These are phyloP conservation scores for Agastache rugosa DNA, from an alignment of 257 asterid species.

Conservation along the genomic window DNA sequence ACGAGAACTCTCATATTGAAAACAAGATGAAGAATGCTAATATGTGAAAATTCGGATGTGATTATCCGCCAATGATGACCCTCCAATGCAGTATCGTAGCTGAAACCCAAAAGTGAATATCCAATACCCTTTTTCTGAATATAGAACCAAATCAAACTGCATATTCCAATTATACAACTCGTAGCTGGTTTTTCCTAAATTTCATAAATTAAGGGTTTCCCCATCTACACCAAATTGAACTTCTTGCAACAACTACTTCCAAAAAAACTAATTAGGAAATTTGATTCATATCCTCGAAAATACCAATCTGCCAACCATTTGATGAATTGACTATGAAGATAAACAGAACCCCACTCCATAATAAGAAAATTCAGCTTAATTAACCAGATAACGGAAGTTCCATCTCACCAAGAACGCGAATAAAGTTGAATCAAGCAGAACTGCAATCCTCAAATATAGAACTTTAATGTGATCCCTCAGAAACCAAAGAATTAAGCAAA, in stretches of 20 bases:
- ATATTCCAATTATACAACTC: constrained; percentile 76
- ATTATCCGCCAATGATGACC: constrained; percentile 96
- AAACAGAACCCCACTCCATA: constrained; percentile 24
- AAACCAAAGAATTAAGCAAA: constrained; percentile 14
- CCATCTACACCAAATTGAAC: constrained; percentile 60
- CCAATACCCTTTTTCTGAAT: constrained; percentile 88
- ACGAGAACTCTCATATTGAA: constrained; percentile 67
- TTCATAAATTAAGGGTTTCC: constrained; percentile 85
- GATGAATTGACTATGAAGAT: constrained; percentile 31
- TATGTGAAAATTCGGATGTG: constrained; percentile 88
- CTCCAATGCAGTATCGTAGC: constrained; percentile 80
- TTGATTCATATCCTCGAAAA: constrained; percentile 24
- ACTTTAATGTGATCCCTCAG: constrained; percentile 16
- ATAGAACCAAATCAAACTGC: constrained; percentile 80
- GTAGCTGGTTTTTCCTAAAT: constrained; percentile 93
- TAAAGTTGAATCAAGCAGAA: constrained; percentile 20
- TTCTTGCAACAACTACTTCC: too few relatives aligned
- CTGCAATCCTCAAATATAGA: constrained; percentile 15
- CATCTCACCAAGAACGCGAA: not conserved
- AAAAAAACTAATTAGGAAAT: not conserved
- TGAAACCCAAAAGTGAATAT: constrained; percentile 85
- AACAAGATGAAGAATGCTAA: constrained; percentile 88
- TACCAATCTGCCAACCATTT: constrained; percentile 29
- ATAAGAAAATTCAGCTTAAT: constrained; percentile 13
- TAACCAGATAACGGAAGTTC: constrained; percentile 26